These are phyloP conservation scores for Endotrypanum monterogeii DNA, from an alignment of 208 protist genomes.

Conservation along the genomic window DNA sequence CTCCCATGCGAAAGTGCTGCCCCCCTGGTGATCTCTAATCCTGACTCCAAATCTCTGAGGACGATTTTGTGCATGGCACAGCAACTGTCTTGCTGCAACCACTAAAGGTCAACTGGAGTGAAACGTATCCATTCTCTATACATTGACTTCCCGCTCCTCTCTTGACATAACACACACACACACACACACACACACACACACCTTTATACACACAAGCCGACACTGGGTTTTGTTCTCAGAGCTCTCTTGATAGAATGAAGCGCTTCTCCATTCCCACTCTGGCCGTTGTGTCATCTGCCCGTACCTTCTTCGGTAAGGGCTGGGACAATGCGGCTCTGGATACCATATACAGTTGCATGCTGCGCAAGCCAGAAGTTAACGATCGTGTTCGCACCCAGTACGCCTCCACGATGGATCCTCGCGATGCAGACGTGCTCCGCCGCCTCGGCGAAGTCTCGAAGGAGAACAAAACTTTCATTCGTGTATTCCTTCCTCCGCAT, in stretches of 20 bases:
- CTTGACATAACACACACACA: too few relatives aligned
- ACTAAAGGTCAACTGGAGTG: background rate
- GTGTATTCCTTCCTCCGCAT: slow-evolving; percentile 84
- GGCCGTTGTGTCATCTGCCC: slow-evolving; percentile 41
- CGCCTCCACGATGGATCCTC: slow-evolving; percentile 86
- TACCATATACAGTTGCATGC: slow-evolving; percentile 83
- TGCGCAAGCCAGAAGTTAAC: slow-evolving; percentile 90
- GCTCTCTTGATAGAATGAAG: slow-evolving; percentile 61
- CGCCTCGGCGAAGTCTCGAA: slow-evolving; percentile 78
- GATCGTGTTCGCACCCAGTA: slow-evolving; percentile 81
- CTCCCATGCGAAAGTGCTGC: background rate
- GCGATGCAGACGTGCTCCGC: slow-evolving; percentile 81
- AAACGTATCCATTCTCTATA: background rate
- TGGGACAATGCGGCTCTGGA: slow-evolving; percentile 91
- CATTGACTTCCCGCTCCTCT: slow-evolving; percentile 11
- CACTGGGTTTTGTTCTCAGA: background rate
- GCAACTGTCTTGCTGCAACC: background rate
- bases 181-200: too few relatives aligned
- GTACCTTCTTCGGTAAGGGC: slow-evolving; percentile 90
- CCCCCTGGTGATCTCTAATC: background rate
- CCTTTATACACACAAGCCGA: background rate
- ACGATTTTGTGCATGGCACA: background rate
- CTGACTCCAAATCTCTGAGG: background rate
- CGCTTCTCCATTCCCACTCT: slow-evolving; percentile 68
- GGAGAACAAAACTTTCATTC: slow-evolving; percentile 90